phyloP scores from a whole-genome alignment of 192 early-diverging fungal species.

The Backusella tuberculispora region DNA sequence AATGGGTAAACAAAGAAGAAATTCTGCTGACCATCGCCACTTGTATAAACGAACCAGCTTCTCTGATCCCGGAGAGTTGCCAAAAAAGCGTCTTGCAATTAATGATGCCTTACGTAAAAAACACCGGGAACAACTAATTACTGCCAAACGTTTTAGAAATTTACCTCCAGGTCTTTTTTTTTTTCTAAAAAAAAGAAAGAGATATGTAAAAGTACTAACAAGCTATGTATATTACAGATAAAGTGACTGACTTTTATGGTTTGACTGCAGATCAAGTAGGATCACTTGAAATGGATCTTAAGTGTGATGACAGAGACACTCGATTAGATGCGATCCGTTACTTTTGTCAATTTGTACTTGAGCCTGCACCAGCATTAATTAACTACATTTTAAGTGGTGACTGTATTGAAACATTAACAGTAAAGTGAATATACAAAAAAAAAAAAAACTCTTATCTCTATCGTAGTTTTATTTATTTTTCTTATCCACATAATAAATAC shows the following conservation, averaged over 20 bases:
- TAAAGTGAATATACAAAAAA: no score
- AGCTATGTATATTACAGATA: background rate
- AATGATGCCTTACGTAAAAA: conserved; percentile 61
- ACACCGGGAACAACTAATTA: conserved; percentile 69
- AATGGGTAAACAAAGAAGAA: conserved; percentile 25
- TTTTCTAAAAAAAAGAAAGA: background rate
- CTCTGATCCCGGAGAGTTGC: conserved; percentile 49
- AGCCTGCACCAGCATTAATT: conserved; percentile 34
- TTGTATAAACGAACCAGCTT: conserved; percentile 55
- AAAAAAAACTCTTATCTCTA: background rate
- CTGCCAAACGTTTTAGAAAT: conserved; percentile 61
- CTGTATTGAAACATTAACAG: conserved; percentile 32
- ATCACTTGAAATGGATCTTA: conserved; percentile 26
- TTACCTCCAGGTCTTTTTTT: conserved; percentile 16
- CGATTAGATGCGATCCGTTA: conserved; percentile 32
- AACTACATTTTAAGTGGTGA: conserved; percentile 33
- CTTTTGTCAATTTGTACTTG: conserved; percentile 30
- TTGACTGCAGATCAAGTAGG: conserved; percentile 23
- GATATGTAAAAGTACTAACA: background rate
- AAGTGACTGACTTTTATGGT: conserved; percentile 21
- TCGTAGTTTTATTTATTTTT: background rate
- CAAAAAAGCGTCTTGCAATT: conserved; percentile 53
- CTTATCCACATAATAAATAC: background rate
- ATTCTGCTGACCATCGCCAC: background rate
- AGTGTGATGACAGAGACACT: conserved; percentile 22